Evolutionary conservation across 306 rosid genomes (phyloP).

Genomic region (Biancaea sappan): DNA sequence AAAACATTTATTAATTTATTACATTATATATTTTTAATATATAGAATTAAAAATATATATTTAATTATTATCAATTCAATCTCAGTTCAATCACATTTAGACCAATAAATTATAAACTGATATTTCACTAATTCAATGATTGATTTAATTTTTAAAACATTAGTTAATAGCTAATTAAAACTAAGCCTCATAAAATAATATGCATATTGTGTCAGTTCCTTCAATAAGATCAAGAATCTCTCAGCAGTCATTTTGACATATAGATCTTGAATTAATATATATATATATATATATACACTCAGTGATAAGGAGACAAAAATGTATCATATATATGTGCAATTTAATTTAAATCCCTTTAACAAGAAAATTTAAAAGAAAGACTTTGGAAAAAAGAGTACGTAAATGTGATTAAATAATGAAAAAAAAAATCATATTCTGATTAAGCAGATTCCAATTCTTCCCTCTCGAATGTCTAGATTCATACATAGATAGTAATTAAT

Average conservation of each 20-base stretch:
- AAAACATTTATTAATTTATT: too few species aligned
- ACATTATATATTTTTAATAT: too few species aligned
- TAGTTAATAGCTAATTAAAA: too few species aligned
- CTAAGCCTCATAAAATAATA: too few species aligned
- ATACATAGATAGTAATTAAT: not conserved
- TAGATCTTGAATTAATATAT: not conserved
- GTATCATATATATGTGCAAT: conserved; percentile 1
- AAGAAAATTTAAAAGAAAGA: not conserved
- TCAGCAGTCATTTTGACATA: not conserved
- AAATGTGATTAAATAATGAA: not conserved
- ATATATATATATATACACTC: too few species aligned
- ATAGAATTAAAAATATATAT: too few species aligned
- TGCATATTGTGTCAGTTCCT: too few species aligned
- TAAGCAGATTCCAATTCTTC: not conserved
- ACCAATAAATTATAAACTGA: too few species aligned
- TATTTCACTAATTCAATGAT: too few species aligned
- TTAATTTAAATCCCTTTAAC: not conserved
- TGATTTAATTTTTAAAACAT: too few species aligned
- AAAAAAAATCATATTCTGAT: not conserved
- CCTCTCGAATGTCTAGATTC: not conserved
- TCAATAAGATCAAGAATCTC: not conserved
- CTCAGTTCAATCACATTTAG: too few species aligned
- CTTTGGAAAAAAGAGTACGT: not conserved
- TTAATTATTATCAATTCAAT: too few species aligned
- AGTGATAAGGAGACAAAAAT: not conserved